Evolutionary conservation across 306 rosid genomes (phyloP), one percentile per base, ranked within the genome.

Genomic region (Alnus glutinosa): DNA sequence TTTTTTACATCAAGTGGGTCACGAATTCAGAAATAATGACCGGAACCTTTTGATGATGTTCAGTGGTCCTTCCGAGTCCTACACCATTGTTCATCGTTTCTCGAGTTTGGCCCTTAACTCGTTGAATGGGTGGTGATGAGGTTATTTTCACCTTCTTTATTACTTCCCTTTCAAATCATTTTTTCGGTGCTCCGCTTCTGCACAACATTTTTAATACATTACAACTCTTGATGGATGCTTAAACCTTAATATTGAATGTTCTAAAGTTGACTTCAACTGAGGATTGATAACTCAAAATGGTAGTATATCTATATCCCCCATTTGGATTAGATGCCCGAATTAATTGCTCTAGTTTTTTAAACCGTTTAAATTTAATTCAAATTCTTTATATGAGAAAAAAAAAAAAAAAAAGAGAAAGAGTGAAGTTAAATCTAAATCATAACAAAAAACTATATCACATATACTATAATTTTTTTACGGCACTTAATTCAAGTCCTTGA

Each of bases 221-320:
- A 67, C 72, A 14, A 32, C 72, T 42, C 42, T 42, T n/a, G 72
- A 67, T 67, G 8, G 50, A 18, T 59, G 48, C 72, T n/a, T 18
- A 42, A 67, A 67, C 19, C 72, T 39, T n/a, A 23, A 23, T 23
- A 42, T 32, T 62, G 10, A 59, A 62, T 62, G 3, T 30, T 62
- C 23, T 42, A 8, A 42, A 3, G 30, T 67, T 42, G 72, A 67
- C 51, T 42, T 18, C 14, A 42, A 4, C 72, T 23, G 28, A 23
- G 28, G 28, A 23, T 23, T 23, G 28, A 23, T 23, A 23, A 23
- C 28, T 23, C 28, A 23, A 23, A 23, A 23, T 23, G 28, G 28
- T 23, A 0, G 28, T 23, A 23, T 23, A 23, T 23, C 28, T 23
- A 23, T 23, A 23, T 23, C 28, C 28, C 28, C 28, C 28, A 23